Conservation (phyloP, 208 protist genomes). For the Leishmania guyanensis region DNA sequence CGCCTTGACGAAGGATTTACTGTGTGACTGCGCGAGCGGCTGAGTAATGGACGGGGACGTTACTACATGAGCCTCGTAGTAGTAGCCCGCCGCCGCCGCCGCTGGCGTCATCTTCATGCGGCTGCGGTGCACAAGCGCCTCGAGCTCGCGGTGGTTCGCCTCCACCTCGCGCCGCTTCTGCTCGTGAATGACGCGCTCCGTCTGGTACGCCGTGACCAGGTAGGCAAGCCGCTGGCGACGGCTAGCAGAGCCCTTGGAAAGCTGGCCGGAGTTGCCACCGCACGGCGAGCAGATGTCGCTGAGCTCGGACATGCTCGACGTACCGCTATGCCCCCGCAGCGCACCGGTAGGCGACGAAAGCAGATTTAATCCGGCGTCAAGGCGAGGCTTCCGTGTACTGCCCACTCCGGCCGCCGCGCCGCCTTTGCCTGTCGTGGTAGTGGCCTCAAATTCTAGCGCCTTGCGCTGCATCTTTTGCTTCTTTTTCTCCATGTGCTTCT, state of each 20-base stretch:
- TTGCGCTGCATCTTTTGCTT: constrained; percentile 22
- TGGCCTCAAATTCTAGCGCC: constrained; percentile 25
- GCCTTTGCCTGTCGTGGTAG: constrained; percentile 4
- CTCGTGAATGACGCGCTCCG: constrained; percentile 30
- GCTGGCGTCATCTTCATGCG: constrained; percentile 24
- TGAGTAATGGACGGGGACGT: background rate
- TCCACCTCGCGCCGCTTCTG: constrained; percentile 27
- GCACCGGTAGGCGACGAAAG: background rate
- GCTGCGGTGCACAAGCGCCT: constrained; percentile 8
- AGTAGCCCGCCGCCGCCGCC: constrained; percentile 23
- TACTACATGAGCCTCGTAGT: constrained; percentile 11
- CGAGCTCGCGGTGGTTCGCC: constrained; percentile 18
- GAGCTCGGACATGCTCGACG: constrained; percentile 11
- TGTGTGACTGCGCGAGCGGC: background rate
- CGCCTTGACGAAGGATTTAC: background rate
- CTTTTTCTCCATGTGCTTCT: constrained; percentile 36
- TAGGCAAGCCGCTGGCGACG: constrained; percentile 13
- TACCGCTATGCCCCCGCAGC: background rate
- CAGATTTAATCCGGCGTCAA: background rate
- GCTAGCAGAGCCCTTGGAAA: background rate
- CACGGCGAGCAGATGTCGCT: constrained; percentile 7
- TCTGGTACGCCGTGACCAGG: constrained; percentile 28
- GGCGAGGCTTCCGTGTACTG: background rate
- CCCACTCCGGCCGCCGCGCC: background rate
- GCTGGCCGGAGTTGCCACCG: background rate